Evolutionary conservation across 371 early-diverging fungal genomes (phyloP), one percentile per base, ranked within the genome.

Genomic region (Mortierella polycephala): DNA sequence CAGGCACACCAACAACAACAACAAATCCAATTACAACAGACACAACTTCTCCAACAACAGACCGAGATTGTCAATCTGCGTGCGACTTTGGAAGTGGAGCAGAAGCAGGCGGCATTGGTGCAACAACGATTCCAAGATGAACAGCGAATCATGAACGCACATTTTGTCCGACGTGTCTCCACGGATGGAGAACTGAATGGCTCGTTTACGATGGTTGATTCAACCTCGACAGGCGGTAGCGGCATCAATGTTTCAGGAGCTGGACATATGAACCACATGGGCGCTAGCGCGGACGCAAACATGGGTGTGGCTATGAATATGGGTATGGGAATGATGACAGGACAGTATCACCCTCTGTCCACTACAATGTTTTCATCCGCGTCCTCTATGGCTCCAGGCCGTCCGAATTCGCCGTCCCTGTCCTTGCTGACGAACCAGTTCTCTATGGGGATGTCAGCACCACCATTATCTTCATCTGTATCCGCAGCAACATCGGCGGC

Each of bases 11-110:
- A 67, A 13, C 41, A 71, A 13, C 77, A 77, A 44, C 77, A 77
- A 18, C 77, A 77, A 46, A 16, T 68, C 13, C 77, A 77, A 40
- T 12, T 77, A 23, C 77, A 71, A 14, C 77, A 77, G n/a, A 67
- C 77, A 0, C 77, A 77, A 23, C 64, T 71, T n/a, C 42, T 64
- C 16, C 77, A 77, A 16, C 77, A 77, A 39, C 77, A 77, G 39
- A 64, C 77, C 10, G 77, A 77, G 42, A 77, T 77, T 49, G 72
- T 71, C 44, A 77, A 64, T 20, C 54, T 71, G 23, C 67, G 77
- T 5, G 77, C 69, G 6, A 23, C 62, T 10, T 21, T 77, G 12
- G 77, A 77, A 14, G 72, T 77, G 9, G 77, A 77, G 18, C 77
- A 71, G 47, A 62, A 57, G 21, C 77, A 77, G 44, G 44, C 68